These are phyloP conservation scores for Candida labiduridarum DNA, from an alignment of 1,139 yeast genomes.

Conservation along the genomic window DNA sequence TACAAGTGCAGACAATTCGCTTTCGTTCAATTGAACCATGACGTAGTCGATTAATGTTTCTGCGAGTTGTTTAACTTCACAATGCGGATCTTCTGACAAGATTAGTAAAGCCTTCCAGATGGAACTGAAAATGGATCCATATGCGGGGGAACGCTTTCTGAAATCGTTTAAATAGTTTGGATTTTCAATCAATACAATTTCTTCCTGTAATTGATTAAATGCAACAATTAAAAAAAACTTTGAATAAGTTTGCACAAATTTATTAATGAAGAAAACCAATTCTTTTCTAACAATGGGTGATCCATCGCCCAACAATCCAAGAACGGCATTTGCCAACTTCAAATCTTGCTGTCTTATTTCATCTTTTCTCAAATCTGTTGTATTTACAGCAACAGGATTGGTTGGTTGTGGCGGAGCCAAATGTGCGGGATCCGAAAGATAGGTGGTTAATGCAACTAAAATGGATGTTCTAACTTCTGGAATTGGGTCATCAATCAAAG, in stretches of 20 bases:
- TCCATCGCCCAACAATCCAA: constrained; percentile 73
- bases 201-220: constrained; percentile 82
- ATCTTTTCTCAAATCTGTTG: constrained; percentile 33
- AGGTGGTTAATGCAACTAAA: constrained; percentile 71
- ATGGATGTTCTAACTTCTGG: constrained; percentile 94
- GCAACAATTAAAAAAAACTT: constrained; percentile 86
- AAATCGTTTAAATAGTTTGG: constrained; percentile 61
- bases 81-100: constrained; percentile 85
- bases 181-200: constrained; percentile 66
- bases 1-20: constrained; percentile 67
- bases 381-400: constrained; percentile 13
- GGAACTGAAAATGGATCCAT: constrained; percentile 85
- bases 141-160: constrained; percentile 68
- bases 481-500: constrained; percentile 78
- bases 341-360: constrained; percentile 58
- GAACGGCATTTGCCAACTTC: constrained; percentile 50
- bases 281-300: constrained; percentile 89
- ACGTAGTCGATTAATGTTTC: constrained; percentile 77
- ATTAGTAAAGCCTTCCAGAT: constrained; percentile 86
- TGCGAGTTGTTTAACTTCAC: constrained; percentile 76
- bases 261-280: constrained; percentile 73
- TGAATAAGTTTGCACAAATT: constrained; percentile 69
- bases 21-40: constrained; percentile 62
- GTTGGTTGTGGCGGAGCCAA: constrained; percentile 23
- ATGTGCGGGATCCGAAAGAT: constrained; percentile 24